Base-by-base conservation (phyloP, 768 basidiomycete species). In the Pholiota microspora region DNA sequence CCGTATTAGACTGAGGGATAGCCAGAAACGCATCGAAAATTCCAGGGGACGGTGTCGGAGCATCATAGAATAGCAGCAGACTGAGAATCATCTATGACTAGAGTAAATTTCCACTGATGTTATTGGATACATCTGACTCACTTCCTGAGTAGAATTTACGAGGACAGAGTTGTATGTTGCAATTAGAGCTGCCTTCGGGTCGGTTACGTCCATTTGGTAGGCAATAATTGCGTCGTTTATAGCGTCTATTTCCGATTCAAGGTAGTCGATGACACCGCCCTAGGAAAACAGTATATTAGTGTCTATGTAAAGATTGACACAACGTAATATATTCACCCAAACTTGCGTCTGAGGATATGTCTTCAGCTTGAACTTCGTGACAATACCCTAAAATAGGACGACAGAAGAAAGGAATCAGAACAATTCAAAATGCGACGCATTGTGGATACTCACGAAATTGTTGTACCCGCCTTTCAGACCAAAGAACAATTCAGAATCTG, bases 401-500 rank as follows among this genome's bases (percentile, higher is more conserved):
- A 4, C 23, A 9, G 27, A 24, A 24, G n/a, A 9, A 4, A 18
- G n/a, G n/a, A 21, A 9, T 47, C 12, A n/a, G n/a, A n/a, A n/a
- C n/a, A n/a, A n/a, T n/a, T n/a, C 3, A 15, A n/a, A 23, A 46
- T 31, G 25, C 9, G 56, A 23, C 2, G 25, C 38, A 15, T 18
- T 16, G 32, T n/a, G n/a, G 10, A 55, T 31, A 54, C 63, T 49
- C 51, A 71, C 76, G 54, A 84, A 86, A 57, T 87, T 88, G 57
- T 88, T 85, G 58, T 74, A 64, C 8, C 84, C 85, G 28, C 85
- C 86, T 81, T 85, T 56, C 1, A 79, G 53, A 0, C 69, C 78
- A 44, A 73, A 77, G 63, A 78, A 78, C 1, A 80, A 60, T 23
- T 74, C 67, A 0, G 74, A 53, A 38, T 77, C 63, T 0, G 67